Base-by-base conservation (phyloP, 352 stramenopile species). In the Phytophthora rubi region DNA sequence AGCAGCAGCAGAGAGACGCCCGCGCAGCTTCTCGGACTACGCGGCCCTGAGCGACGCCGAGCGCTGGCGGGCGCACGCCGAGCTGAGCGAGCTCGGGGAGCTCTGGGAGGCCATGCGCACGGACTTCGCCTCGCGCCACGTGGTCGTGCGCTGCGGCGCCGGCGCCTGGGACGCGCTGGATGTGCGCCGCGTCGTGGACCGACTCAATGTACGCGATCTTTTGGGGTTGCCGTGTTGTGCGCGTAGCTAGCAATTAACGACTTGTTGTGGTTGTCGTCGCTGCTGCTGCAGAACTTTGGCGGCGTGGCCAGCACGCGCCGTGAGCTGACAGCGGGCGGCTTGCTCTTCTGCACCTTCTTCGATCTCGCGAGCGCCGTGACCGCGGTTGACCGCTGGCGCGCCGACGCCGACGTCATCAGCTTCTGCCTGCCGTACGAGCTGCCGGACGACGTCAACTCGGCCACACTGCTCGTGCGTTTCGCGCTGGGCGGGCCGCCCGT, bases 331-430 rank as follows among this genome's bases (percentile, higher is more conserved):
- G 48, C 26, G 2, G 68, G 89, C 1, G 86, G 86, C 0, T 59
- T 96, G 21, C 65, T 96, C 8, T 90, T 94, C 55, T 89, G 80
- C 63, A 94, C 86, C 47, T 96, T 86, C 53, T 90, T 81, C 56
- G 81, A 94, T 62, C 77, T 93, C 21, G 81, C 84, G 53, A 81
- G 77, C 45, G 86, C 89, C n/a, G 81, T 93, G 13, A 71, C 69
- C 0, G 80, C 81, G 0, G 79, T 90, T 16, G 85, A 90, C 49
- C 54, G 71, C 58, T 93, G 76, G 82, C 73, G 70, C 53, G 75
- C 70, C 0, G 67, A 79, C 45, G 60, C 64, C 28, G 78, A 83
- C 21, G 53, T 73, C 44, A 78, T 90, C 33, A 68, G 79, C 59
- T 96, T 93, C 55, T 86, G 82, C 32, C 44, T 91, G 15, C 83